Evolutionary conservation across 331 rosid genomes (phyloP).

Genomic region (Ulmus americana): DNA sequence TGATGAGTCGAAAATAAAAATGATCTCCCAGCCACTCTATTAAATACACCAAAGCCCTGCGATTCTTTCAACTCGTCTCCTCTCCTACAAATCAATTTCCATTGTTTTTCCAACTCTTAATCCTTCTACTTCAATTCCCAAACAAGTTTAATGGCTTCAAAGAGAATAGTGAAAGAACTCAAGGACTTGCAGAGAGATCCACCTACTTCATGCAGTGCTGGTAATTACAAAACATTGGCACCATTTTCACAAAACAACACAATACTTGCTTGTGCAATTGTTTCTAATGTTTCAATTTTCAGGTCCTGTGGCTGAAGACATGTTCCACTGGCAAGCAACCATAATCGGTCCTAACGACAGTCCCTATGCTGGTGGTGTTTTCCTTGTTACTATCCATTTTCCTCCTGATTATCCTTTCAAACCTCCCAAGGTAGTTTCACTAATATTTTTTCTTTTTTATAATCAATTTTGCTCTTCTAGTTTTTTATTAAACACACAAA

Average conservation of each 20-base stretch:
- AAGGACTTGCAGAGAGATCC: constrained; percentile 94
- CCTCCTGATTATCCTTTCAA: constrained; percentile 94
- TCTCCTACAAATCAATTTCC: constrained; percentile 20
- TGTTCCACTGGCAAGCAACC: constrained; percentile 96
- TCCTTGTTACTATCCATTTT: constrained; percentile 77
- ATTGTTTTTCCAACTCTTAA: constrained; percentile 15
- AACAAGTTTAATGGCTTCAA: constrained; percentile 55
- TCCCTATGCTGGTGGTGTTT: constrained; percentile 88
- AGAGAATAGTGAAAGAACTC: constrained; percentile 83
- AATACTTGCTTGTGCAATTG: not conserved
- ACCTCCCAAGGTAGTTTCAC: constrained; percentile 67
- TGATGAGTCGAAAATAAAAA: constrained; percentile 31
- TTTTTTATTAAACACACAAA: too few relatives aligned
- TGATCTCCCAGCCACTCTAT: constrained; percentile 1
- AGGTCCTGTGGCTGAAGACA: constrained; percentile 84
- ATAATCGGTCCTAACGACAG: constrained; percentile 87
- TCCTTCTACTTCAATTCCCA: constrained; percentile 9
- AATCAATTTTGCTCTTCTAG: too few relatives aligned
- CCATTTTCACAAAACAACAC: too few relatives aligned
- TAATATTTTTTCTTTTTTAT: too few relatives aligned
- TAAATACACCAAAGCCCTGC: too few relatives aligned
- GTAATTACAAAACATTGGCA: constrained; percentile 17
- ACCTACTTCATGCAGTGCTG: constrained; percentile 97
- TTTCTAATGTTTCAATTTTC: constrained; percentile 17
- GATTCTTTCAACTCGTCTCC: constrained; percentile 14